phyloP scores from a whole-genome alignment of 306 rosid species.

The Rosa rugosa region DNA sequence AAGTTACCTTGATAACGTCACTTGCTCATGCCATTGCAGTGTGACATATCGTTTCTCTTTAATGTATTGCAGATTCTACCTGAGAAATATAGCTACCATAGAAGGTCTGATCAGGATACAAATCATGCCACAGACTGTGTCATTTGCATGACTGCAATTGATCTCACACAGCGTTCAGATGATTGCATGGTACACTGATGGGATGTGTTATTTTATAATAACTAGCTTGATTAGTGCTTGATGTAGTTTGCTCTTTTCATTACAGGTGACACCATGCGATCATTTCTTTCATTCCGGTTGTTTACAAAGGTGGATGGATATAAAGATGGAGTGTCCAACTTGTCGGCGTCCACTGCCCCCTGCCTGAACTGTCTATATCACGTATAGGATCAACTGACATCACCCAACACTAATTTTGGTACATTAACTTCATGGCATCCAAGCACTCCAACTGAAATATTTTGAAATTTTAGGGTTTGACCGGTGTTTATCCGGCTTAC shows the following conservation, averaged over 20 bases:
- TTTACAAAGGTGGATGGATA: constrained; percentile 99
- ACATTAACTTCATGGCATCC: constrained; percentile 34
- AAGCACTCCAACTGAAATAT: constrained; percentile 11
- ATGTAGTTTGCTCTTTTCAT: constrained; percentile 24
- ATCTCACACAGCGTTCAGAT: constrained; percentile 56
- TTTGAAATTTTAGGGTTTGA: neutral
- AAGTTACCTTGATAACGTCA: neutral
- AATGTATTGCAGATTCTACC: constrained; percentile 75
- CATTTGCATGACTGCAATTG: constrained; percentile 92
- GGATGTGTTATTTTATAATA: neutral
- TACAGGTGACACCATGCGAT: constrained; percentile 95
- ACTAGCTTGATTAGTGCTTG: constrained; percentile 16
- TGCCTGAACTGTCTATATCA: constrained; percentile 58
- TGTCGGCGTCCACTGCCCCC: constrained; percentile 96
- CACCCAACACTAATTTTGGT: constrained; percentile 53
- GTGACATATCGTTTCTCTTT: neutral
- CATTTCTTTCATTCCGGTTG: constrained; percentile 97
- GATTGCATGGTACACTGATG: constrained; percentile 78
- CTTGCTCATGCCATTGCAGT: constrained; percentile 21
- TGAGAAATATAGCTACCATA: constrained; percentile 84
- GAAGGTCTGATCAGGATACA: constrained; percentile 64
- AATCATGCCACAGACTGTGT: constrained; percentile 80
- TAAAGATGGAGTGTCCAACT: constrained; percentile 99
- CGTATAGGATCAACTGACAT: constrained; percentile 52
- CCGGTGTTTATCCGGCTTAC: constrained; percentile 12